Evolutionary conservation across 306 rosid species (phyloP).

Genomic region (Bauhinia variegata): DNA sequence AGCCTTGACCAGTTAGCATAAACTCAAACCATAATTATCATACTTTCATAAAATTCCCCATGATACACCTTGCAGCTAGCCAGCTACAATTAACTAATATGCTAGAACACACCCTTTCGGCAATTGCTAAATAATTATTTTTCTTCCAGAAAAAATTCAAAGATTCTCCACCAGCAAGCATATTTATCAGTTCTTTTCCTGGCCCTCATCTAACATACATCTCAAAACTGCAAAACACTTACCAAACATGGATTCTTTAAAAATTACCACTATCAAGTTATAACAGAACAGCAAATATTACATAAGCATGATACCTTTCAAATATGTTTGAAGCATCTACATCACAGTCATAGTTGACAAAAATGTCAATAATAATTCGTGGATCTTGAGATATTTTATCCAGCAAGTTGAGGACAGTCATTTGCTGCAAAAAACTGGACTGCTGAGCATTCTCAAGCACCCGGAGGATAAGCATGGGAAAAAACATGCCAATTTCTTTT

Average conservation of each 20-base stretch:
- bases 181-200: neutral
- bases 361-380: constrained; percentile 84
- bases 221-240: constrained; percentile 12
- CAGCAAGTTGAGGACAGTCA: constrained; percentile 91
- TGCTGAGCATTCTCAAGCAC: constrained; percentile 98
- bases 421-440: constrained; percentile 97
- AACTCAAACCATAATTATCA: constrained; percentile 25
- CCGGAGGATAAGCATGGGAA: constrained; percentile 95
- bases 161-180: neutral
- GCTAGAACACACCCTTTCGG: constrained; percentile 12
- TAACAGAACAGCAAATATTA: constrained; percentile 17
- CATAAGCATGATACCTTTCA: constrained; percentile 80
- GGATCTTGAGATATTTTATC: constrained; percentile 91
- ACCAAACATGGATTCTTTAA: constrained; percentile 13
- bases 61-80: neutral
- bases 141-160: no score
- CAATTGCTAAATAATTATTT: constrained; percentile 6
- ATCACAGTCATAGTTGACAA: constrained; percentile 98
- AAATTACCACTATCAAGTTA: constrained; percentile 20
- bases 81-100: neutral
- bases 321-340: constrained; percentile 96
- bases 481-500: constrained; percentile 94
- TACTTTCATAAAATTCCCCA: constrained; percentile 5
- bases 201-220: constrained; percentile 15
- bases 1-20: neutral